Percentiles rank a stretch among this genome's conserved stretches.
These are phyloP conservation scores for Hypocreales sp. DNA, from an alignment of 2,329 filamentous ascomycete species.

Conservation along the genomic window DNA sequence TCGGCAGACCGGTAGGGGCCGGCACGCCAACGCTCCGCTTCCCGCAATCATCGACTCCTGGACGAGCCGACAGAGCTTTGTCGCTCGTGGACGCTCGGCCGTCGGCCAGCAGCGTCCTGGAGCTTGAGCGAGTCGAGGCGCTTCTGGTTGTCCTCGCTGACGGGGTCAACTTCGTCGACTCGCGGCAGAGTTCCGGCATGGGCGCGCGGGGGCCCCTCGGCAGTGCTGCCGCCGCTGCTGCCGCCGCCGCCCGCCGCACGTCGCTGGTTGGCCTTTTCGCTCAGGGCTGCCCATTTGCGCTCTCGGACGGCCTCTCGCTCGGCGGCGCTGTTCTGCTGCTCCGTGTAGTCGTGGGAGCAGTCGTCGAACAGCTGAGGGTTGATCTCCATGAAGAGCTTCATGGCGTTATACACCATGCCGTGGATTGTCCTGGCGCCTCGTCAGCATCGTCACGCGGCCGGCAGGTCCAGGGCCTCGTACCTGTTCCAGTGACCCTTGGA, in stretches of 20 bases:
- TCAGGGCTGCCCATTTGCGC: conserved; percentile 77
- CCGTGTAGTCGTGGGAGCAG: conserved; percentile 95
- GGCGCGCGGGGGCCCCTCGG: conserved; percentile 16
- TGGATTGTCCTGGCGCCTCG: conserved; percentile 71
- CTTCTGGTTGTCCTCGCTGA: conserved; percentile 72
- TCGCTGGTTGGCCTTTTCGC: conserved; percentile 61
- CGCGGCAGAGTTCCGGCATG: conserved; percentile 28
- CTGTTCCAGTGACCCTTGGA: conserved; percentile 99
- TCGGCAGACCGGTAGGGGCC: too few relatives aligned
- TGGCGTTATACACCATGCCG: conserved; percentile 98
- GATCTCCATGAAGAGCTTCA: conserved; percentile 99
- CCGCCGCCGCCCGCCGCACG: conserved; percentile 24
- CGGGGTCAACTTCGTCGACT: conserved; percentile 63
- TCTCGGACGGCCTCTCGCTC: conserved; percentile 68
- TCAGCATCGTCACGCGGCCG: background rate
- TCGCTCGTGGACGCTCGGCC: conserved; percentile 38
- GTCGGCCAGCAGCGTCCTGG: conserved; percentile 58
- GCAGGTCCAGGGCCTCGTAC: conserved; percentile 31
- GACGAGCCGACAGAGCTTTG: conserved; percentile 42
- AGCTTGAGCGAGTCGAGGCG: conserved; percentile 80
- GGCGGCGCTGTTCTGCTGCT: conserved; percentile 86
- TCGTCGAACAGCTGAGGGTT: conserved; percentile 97
- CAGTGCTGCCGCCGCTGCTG: conserved; percentile 1
- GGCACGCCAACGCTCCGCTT: too few relatives aligned
- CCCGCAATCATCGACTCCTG: conserved; percentile 35